Percentiles rank a stretch among this genome's conserved stretches.
phyloP scores from a whole-genome alignment of 1,139 yeast species.

The Zygosaccharomyces pseudobailii region DNA sequence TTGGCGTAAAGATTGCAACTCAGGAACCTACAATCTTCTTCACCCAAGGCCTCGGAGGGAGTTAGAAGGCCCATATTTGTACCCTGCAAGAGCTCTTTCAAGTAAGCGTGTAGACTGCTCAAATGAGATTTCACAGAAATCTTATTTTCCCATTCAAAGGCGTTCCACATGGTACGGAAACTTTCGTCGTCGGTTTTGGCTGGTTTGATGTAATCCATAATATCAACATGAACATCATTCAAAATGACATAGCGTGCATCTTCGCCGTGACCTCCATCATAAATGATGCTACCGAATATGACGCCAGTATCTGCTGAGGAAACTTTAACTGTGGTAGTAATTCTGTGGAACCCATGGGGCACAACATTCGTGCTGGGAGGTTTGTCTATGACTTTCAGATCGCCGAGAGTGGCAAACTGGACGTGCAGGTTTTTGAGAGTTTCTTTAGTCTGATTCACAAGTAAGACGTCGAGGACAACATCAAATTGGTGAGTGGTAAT shows the following conservation, averaged over 20 bases:
- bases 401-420: conserved; percentile 96
- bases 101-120: conserved; percentile 67
- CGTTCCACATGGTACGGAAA: conserved; percentile 98
- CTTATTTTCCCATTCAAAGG: conserved; percentile 99
- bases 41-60: conserved; percentile 76
- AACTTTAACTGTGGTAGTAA: conserved; percentile 86
- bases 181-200: conserved; percentile 82
- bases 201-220: conserved; percentile 96
- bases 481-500: conserved; percentile 94
- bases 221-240: conserved; percentile 92
- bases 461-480: conserved; percentile 85
- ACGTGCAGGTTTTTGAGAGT: conserved; percentile 89
- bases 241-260: conserved; percentile 87
- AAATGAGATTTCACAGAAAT: conserved; percentile 75
- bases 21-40: conserved; percentile 80
- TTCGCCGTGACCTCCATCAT: conserved; percentile 92
- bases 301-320: conserved; percentile 97
- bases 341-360: conserved; percentile 91
- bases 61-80: conserved; percentile 95
- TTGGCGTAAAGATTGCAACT: conserved; percentile 92
- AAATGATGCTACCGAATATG: conserved; percentile 92
- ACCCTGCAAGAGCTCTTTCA: conserved; percentile 70
- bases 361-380: conserved; percentile 93
- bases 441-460: conserved; percentile 89
- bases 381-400: conserved; percentile 87